Conservation (phyloP, 176 grass and related monocot species). For the Tillandsia fasciculata region DNA sequence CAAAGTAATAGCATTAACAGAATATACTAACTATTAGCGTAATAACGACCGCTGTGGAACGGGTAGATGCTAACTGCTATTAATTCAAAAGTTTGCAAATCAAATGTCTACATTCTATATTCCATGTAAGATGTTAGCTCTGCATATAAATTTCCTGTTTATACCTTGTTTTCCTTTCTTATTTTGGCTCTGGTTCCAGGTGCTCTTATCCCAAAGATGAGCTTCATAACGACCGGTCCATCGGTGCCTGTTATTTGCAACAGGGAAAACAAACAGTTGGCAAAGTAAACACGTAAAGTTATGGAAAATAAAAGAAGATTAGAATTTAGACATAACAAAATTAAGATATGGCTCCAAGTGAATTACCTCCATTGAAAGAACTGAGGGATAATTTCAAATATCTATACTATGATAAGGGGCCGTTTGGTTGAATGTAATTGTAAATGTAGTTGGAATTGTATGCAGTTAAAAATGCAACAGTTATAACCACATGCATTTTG, state of each 20-base stretch:
- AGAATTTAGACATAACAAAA: no score
- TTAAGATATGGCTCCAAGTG: no score
- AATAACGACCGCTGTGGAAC: neutral
- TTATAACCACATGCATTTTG: no score
- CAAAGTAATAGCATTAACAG: neutral
- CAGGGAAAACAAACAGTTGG: neutral
- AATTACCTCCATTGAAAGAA: no score
- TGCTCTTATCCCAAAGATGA: constrained; percentile 99
- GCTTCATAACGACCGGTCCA: constrained; percentile 99
- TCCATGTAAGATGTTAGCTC: neutral
- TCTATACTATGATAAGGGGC: no score
- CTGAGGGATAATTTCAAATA: no score
- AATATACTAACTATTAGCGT: neutral
- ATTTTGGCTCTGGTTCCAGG: constrained; percentile 99
- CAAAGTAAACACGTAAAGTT: neutral
- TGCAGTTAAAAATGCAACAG: no score
- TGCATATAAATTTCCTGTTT: neutral
- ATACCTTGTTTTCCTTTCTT: constrained; percentile 99
- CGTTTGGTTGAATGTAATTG: no score
- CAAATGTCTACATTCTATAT: neutral
- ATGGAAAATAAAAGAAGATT: neutral
- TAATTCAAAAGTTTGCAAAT: neutral
- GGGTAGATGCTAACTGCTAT: neutral
- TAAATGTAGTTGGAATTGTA: no score
- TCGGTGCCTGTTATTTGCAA: constrained; percentile 59